Evolutionary conservation across 306 rosid genomes (phyloP).

Genomic region (Pterocarpus macrocarpus): DNA sequence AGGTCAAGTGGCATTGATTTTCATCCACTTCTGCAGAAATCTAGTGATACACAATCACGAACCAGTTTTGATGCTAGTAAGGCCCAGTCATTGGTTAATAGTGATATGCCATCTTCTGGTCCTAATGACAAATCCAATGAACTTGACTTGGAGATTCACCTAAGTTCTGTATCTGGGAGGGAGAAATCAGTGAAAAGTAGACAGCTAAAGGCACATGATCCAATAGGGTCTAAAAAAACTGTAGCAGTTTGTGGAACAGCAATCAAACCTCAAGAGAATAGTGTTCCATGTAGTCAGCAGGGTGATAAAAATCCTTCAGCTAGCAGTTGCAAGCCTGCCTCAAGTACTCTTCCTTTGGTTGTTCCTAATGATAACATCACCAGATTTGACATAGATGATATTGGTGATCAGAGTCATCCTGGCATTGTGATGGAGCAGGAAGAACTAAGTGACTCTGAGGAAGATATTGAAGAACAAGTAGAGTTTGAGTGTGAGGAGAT

Average conservation of each 20-base stretch:
- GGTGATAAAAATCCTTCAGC: constrained; percentile 53
- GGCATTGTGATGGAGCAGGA: constrained; percentile 96
- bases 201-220: constrained; percentile 50
- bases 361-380: constrained; percentile 53
- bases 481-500: constrained; percentile 98
- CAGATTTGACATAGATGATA: constrained; percentile 60
- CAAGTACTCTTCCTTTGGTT: constrained; percentile 51
- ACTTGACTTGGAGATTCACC: constrained; percentile 88
- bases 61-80: constrained; percentile 53
- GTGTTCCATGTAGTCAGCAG: constrained; percentile 42
- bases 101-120: constrained; percentile 48
- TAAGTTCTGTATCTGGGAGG: constrained; percentile 68
- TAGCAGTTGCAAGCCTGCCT: constrained; percentile 49
- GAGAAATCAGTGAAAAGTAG: constrained; percentile 55
- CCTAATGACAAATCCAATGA: constrained; percentile 63
- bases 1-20: constrained; percentile 78
- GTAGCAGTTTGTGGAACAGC: constrained; percentile 49
- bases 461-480: constrained; percentile 90
- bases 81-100: constrained; percentile 46
- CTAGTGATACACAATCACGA: constrained; percentile 53
- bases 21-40: constrained; percentile 95
- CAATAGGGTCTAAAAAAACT: constrained; percentile 43
- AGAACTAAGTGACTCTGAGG: constrained; percentile 92
- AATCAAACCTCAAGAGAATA: constrained; percentile 43
- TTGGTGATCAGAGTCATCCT: constrained; percentile 79